Base-by-base conservation (phyloP, 345 rosid species). In the Eutrema heterophyllum region DNA sequence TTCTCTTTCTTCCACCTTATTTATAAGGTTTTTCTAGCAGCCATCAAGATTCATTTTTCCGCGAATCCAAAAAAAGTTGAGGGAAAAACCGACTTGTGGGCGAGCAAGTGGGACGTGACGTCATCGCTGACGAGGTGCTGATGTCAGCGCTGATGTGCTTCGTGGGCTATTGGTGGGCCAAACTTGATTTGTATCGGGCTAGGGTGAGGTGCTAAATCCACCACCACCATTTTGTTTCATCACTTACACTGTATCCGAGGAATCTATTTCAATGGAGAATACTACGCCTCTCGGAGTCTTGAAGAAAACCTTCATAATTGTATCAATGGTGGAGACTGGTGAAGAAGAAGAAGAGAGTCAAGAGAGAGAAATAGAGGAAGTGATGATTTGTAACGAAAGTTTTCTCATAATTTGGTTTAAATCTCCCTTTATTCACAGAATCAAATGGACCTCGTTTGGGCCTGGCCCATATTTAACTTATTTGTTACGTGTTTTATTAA, bases 191-290 rank as follows among this genome's bases (percentile, higher is more conserved):
- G n/a, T n/a, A n/a, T n/a, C n/a, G n/a, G n/a, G n/a, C n/a, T n/a
- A n/a, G n/a, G n/a, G n/a, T n/a, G n/a, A n/a, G n/a, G n/a, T n/a
- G n/a, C n/a, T n/a, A n/a, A n/a, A n/a, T n/a, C n/a, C n/a, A n/a
- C n/a, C n/a, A n/a, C n/a, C n/a, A n/a, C n/a, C n/a, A n/a, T 91
- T 94, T 49, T 85, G 81, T 74, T 91, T 91, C 80, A 94, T 87
- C 38, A 76, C 83, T 0, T 81, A 73, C 35, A 94, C 83, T 0
- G 97, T 85, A 43, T 85, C 90, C n/a, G 75, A 80, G 79, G 53
- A 85, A 43, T 87, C 86, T 24, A 88, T 51, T 81, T 89, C 90
- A 33, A 94, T 85, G 63, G 82, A 55, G 81, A 88, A 91, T 39
- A 52, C 53, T 16, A 84, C 80, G 33, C 89, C 87, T 52, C 40